Evolutionary conservation across 2,329 filamentous ascomycete genomes (phyloP).

Genomic region (Ophiostoma ips): DNA sequence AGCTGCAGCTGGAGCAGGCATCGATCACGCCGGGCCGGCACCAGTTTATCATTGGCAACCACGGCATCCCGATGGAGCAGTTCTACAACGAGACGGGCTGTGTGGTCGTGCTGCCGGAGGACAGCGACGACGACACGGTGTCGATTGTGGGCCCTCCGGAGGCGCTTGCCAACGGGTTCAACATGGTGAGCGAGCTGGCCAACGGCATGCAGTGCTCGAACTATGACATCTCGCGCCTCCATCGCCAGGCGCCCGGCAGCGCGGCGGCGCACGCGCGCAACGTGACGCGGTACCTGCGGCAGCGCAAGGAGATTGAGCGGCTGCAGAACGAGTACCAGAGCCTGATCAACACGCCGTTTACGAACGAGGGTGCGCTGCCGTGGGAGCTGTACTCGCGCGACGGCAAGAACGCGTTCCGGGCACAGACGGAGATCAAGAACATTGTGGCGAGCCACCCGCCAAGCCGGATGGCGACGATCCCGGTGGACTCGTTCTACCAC

Average conservation of each 20-base stretch:
- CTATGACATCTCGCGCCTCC: conserved; percentile 69
- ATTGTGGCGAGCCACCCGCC: conserved; percentile 64
- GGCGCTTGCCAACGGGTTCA: conserved; percentile 58
- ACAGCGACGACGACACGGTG: conserved; percentile 68
- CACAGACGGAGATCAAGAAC: conserved; percentile 59
- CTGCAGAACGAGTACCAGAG: conserved; percentile 69
- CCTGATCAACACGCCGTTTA: conserved; percentile 71
- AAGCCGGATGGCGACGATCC: conserved; percentile 50
- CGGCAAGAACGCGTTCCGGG: conserved; percentile 66
- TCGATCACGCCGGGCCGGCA: conserved; percentile 77
- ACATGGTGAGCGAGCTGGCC: conserved; percentile 78
- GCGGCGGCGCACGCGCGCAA: conserved; percentile 69
- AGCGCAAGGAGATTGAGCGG: conserved; percentile 67
- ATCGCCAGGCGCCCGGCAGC: conserved; percentile 58
- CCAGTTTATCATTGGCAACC: conserved; percentile 85
- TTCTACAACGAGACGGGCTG: conserved; percentile 89
- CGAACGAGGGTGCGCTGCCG: conserved; percentile 53
- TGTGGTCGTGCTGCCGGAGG: conserved; percentile 64
- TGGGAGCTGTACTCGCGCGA: conserved; percentile 87
- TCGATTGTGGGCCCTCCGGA: conserved; percentile 71
- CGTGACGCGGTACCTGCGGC: conserved; percentile 74
- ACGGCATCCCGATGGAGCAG: conserved; percentile 64
- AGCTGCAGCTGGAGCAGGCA: conserved; percentile 64
- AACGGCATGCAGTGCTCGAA: conserved; percentile 74
- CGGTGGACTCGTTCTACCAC: conserved; percentile 69